Evolutionary conservation across 1,139 yeast genomes (phyloP), one percentile per base, ranked within the genome.

Genomic region (Blastobotrys indianensis): DNA sequence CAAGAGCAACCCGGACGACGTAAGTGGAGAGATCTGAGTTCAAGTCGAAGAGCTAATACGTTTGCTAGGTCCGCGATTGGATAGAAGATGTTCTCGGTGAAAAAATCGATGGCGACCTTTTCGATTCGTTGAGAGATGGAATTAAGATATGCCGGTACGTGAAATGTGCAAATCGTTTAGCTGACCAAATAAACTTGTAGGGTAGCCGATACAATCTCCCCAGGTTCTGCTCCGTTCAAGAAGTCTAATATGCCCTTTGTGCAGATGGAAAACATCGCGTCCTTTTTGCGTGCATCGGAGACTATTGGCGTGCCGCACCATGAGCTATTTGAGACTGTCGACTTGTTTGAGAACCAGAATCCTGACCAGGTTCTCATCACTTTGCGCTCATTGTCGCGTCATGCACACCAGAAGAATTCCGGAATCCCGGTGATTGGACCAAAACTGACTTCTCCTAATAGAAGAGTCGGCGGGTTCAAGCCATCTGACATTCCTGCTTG

Each of bases 191-290:
- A 11, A 23, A 37, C 59, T 31, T 61, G 60, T 10, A 60, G 59
- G 57, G 48, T 74, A 55, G 59, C 68, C 40, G 65, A 70, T 51
- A 55, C 63, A 29, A 62, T 75, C 61, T 58, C 68, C 38, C 64
- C 67, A 1, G 56, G 55, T 1, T 54, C 76, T 63, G 53, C 80
- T 48, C 77, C 72, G 53, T 81, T 64, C 63, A 85, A 82, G 60
- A 71, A 70, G 41, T 78, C 88, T n/a, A 70, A 69, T 43, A 80
- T 85, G 83, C 92, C 95, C 2, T 87, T 87, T 64, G 80, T 85
- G 9, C 87, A 82, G 66, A 86, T 86, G 95, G 95, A 87, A 60
- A 86, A 86, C 58, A 85, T 87, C 35, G 80, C 87, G 37, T 76
- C 79, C 51, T 87, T 86, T 59, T 67, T 87, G 32, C 65, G 70